A percentile compares a stretch with the other conserved stretches of the same genome.
Evolutionary conservation across 2,329 filamentous ascomycete genomes (phyloP).

Genomic region (Bretziella fagacearum): DNA sequence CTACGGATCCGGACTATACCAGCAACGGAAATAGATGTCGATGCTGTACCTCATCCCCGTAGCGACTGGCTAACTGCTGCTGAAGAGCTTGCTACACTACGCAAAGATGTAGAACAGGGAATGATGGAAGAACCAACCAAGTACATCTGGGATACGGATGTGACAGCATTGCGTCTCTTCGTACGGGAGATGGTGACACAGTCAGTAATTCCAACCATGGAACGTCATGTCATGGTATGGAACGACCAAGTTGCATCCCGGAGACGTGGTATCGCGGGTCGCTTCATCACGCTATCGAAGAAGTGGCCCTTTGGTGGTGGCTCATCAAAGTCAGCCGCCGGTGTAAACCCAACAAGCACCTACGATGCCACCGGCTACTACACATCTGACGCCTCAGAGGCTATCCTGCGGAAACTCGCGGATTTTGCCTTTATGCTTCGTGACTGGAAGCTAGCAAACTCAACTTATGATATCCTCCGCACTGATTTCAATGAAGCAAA

Average conservation of each 20-base stretch:
- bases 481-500: conserved; percentile 89
- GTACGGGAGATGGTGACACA: conserved; percentile 90
- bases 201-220: conserved; percentile 91
- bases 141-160: conserved; percentile 85
- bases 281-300: conserved; percentile 88
- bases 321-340: conserved; percentile 35
- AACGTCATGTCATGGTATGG: conserved; percentile 78
- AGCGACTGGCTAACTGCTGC: conserved; percentile 79
- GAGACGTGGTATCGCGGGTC: conserved; percentile 70
- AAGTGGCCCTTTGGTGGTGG: conserved; percentile 72
- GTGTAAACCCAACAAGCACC: conserved; percentile 35
- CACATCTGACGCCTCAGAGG: conserved; percentile 66
- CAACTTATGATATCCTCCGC: conserved; percentile 77
- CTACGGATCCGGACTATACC: conserved; percentile 69
- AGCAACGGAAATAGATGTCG: conserved; percentile 78
- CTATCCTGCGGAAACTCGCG: conserved; percentile 78
- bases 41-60: conserved; percentile 63
- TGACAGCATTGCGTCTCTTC: conserved; percentile 72
- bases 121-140: conserved; percentile 54
- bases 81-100: conserved; percentile 66
- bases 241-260: conserved; percentile 93
- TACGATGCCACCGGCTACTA: conserved; percentile 77
- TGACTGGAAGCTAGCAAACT: conserved; percentile 85
- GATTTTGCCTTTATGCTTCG: conserved; percentile 95
- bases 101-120: conserved; percentile 46